Percentiles rank a stretch among this genome's conserved stretches.
phyloP scores from a whole-genome alignment of 179 eudicot genomes.

The Spergularia azorica region DNA sequence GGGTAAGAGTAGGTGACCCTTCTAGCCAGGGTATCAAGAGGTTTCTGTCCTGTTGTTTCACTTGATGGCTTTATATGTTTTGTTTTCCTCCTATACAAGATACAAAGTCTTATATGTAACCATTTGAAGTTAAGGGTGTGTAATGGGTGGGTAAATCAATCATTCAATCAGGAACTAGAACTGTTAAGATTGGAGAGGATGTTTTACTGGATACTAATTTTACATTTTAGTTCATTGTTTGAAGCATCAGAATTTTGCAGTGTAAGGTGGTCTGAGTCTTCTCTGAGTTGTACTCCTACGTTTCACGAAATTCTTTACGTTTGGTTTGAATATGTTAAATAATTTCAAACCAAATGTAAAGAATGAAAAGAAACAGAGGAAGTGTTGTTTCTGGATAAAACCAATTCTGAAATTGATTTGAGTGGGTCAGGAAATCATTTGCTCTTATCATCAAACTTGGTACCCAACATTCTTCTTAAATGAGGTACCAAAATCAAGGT shows the following conservation, averaged over 20 bases:
- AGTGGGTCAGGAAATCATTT: background rate
- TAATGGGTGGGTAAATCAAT: background rate
- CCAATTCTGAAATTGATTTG: slow-evolving; percentile 4
- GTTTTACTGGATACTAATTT: background rate
- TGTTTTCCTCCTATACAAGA: background rate
- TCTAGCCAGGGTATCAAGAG: too few relatives aligned
- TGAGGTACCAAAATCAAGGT: slow-evolving; percentile 12
- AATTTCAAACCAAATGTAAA: too few relatives aligned
- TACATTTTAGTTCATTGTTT: background rate
- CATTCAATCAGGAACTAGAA: background rate
- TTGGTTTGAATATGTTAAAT: too few relatives aligned
- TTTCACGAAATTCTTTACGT: too few relatives aligned
- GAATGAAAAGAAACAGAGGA: too few relatives aligned
- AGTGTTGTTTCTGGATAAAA: too few relatives aligned
- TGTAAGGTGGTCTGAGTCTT: background rate
- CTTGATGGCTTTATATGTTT: slow-evolving; percentile 6
- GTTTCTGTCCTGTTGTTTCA: background rate
- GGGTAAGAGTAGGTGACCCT: too few relatives aligned
- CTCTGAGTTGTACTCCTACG: too few relatives aligned
- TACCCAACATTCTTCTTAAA: slow-evolving; percentile 3
- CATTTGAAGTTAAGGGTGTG: too few relatives aligned
- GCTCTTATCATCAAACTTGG: background rate
- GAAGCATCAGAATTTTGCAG: background rate
- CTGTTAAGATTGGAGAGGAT: background rate
- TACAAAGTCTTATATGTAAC: background rate